Evolutionary conservation across 305 asterid genomes (phyloP), one percentile per base, ranked within the genome.

Genomic region (Withania somnifera): DNA sequence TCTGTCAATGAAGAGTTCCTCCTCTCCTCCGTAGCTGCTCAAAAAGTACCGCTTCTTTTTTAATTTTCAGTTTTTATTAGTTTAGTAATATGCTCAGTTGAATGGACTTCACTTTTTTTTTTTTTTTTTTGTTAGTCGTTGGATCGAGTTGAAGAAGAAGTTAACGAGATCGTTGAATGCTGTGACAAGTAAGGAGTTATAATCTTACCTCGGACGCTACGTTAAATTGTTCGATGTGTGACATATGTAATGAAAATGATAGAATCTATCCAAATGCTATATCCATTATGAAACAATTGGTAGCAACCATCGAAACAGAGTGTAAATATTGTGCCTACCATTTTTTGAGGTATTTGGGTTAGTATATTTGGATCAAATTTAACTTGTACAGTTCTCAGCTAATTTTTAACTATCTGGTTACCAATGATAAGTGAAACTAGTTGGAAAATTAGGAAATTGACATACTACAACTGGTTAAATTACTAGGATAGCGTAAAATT

Each of bases 71-170:
- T 93, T 66, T 63, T n/a, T 34, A 9, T 17, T 69, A n/a, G 34
- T 63, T 2, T 77, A 13, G 40, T 77, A 42, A 11, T 66, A 56
- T 4, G 40, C n/a, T 77, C 28, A 67, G 60, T 42, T 40, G 68
- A 24, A 61, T 64, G 17, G 20, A 20, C 47, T 77, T n/a, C n/a
- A n/a, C n/a, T n/a, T n/a, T n/a, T 24, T n/a, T 3, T 69, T 5
- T 53, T 42, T 66, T 63, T 11, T 53, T 63, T 61, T 82, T 78
- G 30, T 40, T 85, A 94, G 99, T 97, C 97, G 51, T 86, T 96
- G 95, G 98, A 96, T 87, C 93, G 84, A 75, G 98, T 96, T 38
- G 99, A 96, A 86, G 94, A 92, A 83, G 99, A 96, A 91, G 99
- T 96, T 28, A 90, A 88, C 90, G 90, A 93, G 32, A 89, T 96